Percentiles rank a stretch among this genome's conserved stretches.
phyloP scores from a whole-genome alignment of 306 rosid species.

The Rosa multiflora region DNA sequence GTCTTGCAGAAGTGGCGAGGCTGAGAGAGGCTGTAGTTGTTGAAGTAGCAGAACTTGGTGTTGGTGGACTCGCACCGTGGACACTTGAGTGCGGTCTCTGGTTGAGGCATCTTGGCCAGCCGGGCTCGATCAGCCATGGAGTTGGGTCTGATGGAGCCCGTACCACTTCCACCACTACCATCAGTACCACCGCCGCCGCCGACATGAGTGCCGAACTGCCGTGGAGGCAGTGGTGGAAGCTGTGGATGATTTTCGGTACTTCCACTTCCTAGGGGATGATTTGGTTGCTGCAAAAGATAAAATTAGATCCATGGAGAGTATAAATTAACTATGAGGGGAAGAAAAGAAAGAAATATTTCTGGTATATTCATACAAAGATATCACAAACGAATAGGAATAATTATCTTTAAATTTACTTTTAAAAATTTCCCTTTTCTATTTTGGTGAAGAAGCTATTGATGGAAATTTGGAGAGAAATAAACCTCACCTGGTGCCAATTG shows the following conservation, averaged over 20 bases:
- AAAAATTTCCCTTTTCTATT: constrained; percentile 1
- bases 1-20: constrained; percentile 98
- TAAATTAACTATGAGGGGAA: constrained; percentile 20
- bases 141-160: constrained; percentile 57
- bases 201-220: constrained; percentile 22
- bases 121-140: constrained; percentile 94
- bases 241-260: constrained; percentile 42
- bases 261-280: constrained; percentile 37
- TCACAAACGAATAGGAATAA: constrained; percentile 77
- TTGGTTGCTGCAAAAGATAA: constrained; percentile 53
- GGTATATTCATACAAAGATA: constrained; percentile 67
- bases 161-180: constrained; percentile 19
- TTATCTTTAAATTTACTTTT: constrained; percentile 50
- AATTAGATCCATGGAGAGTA: background rate
- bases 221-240: constrained; percentile 37
- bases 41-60: constrained; percentile 90
- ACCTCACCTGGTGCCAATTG: constrained; percentile 94
- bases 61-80: constrained; percentile 90
- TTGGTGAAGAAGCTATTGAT: constrained; percentile 33
- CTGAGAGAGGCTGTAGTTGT: constrained; percentile 77
- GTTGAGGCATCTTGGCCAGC: constrained; percentile 69
- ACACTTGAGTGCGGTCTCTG: constrained; percentile 80
- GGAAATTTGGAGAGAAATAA: constrained; percentile 41
- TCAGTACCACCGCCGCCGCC: constrained; percentile 25
- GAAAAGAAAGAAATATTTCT: constrained; percentile 37